Base-by-base conservation (phyloP, 2,329 filamentous ascomycete species). In the Trichoderma koningii region DNA sequence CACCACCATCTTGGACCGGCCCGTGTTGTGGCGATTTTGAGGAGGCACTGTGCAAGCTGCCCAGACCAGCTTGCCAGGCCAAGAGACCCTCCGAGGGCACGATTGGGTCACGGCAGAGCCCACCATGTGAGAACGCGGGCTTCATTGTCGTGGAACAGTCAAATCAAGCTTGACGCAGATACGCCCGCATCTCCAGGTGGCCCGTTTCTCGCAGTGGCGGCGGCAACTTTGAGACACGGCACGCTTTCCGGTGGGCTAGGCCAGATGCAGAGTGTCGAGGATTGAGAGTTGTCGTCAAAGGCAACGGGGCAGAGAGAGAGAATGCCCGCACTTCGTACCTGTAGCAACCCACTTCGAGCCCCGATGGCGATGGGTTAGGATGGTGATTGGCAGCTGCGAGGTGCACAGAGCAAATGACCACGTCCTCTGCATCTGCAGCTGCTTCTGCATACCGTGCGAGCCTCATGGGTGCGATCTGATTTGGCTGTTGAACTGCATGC, bases 171-270 rank as follows among this genome's bases (percentile, higher is more conserved):
- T 47, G 55, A 59, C n/a, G 55, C 55, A 59, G 41, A 57, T 59
- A 48, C 30, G 52, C 55, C 42, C 42, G 55, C 55, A 48, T 48
- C 47, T 48, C 42, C 42, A 34, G 19, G 28, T n/a, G 41, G 55
- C 42, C 41, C 30, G 28, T 45, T 59, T 48, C 42, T 38, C 48
- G 23, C 38, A 21, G 59, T 62, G 59, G 48, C 45, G 59, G 48
- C 48, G 50, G 59, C 45, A 53, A 53, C 41, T 62, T 30, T 45
- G 48, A 62, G 59, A 62, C 59, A 53, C 59, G 59, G 59, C 59
- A 62, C 38, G 45, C 28, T 44, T 53, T 26, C 34, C n/a, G 38
- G 48, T 5, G 38, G 23, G 48, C 47, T 62, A 42, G 38, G 48
- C 59, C 48, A 62, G 48, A 62, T 44, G 15, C 23, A 52, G 47